Evolutionary conservation across 441 rosid species (phyloP).

Genomic region (Populus hybrid): DNA sequence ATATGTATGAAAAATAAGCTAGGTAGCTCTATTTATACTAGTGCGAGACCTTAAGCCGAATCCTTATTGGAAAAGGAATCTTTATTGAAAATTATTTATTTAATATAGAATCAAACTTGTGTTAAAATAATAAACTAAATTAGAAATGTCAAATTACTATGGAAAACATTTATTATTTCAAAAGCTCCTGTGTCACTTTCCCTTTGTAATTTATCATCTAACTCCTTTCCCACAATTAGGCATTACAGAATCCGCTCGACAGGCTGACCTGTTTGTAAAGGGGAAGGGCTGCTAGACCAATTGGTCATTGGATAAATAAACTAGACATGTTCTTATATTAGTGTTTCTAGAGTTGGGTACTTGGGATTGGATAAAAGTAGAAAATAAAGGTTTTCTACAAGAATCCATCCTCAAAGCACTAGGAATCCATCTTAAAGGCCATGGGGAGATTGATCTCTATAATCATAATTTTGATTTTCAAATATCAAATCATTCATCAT

Average conservation of each 20-base stretch:
- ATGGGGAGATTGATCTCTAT: neutral
- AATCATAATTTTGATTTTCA: too few species aligned
- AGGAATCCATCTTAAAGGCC: neutral
- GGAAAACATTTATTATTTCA: neutral
- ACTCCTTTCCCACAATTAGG: neutral
- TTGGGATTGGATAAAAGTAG: neutral
- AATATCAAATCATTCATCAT: neutral
- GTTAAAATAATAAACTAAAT: neutral
- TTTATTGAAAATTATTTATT: neutral
- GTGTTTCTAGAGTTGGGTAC: neutral
- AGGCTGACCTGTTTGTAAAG: neutral
- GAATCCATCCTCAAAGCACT: neutral
- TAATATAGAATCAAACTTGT: too few species aligned
- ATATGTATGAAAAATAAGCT: neutral
- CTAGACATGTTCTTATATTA: neutral
- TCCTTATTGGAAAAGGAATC: neutral
- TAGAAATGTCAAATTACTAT: neutral
- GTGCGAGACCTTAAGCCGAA: neutral
- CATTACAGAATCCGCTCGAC: neutral
- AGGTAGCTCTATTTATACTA: neutral
- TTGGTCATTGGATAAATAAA: neutral
- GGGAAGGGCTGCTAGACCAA: neutral
- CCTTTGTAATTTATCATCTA: neutral
- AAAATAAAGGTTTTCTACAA: neutral
- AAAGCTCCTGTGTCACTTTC: neutral